Evolutionary conservation across 2,329 filamentous ascomycete species (phyloP), one percentile per base, ranked within the genome.

Genomic region (Xylariaceae sp.): DNA sequence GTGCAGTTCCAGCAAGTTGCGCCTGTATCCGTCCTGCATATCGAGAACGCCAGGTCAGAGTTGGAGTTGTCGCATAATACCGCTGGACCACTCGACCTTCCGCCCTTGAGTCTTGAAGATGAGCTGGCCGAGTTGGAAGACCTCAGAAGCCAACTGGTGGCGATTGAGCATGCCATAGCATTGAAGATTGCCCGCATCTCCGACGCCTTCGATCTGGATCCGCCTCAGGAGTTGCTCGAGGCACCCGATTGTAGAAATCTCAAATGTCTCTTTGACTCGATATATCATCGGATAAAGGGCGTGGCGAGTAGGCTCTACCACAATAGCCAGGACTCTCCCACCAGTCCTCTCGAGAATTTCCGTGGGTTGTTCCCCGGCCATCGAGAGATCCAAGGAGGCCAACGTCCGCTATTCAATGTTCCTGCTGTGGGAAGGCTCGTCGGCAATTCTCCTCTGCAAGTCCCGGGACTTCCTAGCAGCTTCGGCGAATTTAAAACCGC

Each of bases 1-100:
- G 67, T 77, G 57, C 72, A 75, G 13, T 82, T 83, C 67, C 75
- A 74, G 64, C 80, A 82, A 66, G 74, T 73, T 4, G 64, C 68
- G 1, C 77, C 79, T 0, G 71, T 74, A 17, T 70, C 74, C 51
- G 74, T 82, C 35, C 68, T 76, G 39, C 72, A 75, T 7, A 70
- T 81, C 56, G 74, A 77, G 51, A 75, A 75, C 3, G 73, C 75
- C 17, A 72, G 71, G 17, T 72, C 72, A n/a, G 66, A 37, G 55
- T 66, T 52, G 47, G 37, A 56, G n/a, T 65, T 59, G 15, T 51
- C 64, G n/a, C 60, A 62, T 10, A 61, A 62, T 10, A 61, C 61
- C 30, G 61, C 64, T 57, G 66, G 59, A 17, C 51, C 63, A 15
- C 15, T 48, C n/a, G 42, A 51, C 23, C 53, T 15, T 23, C 39